Evolutionary conservation across 1,284 basidiomycete species (phyloP), one percentile per base, ranked within the genome.

Genomic region (Papiliotrema nemorosa): DNA sequence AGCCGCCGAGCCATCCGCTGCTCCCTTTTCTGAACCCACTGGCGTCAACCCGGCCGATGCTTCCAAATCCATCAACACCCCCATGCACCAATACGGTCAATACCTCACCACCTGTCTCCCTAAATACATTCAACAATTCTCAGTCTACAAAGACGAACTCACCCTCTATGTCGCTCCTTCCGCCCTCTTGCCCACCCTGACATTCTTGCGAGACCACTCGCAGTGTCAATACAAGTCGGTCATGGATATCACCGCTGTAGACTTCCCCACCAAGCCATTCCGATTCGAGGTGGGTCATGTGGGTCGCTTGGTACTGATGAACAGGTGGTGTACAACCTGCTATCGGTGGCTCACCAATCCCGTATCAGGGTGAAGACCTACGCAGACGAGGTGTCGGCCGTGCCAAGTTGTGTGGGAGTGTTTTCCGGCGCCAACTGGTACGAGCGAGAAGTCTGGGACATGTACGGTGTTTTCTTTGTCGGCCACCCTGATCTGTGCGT

Each of bases 331-430:
- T 99, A 99, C 78, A 88, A 98, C 78, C 78, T 99, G 58, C 79
- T 98, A 60, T 92, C 88, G 65, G 77, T 92, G 63, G 84, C 85
- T 27, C 78, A 80, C 72, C 78, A 80, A 60, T 77, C 78, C 24
- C 81, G 96, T 59, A 90, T 99, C 70, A 80, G 96, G 50, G 92
- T 99, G 63, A 99, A 98, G 82, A 97, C 96, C 0, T 97, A 96
- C 73, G 91, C 92, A 53, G 88, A 89, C 59, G 96, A 99, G 76
- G 85, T 88, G n/a, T 88, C 93, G 63, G 84, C 90, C 37, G 89
- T 98, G 9, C 96, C 94, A 0, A 94, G 88, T 64, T 84, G 82
- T 18, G 80, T 83, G 4, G 81, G 82, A 21, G 61, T 97, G 24
- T 99, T 87, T 79, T 81, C 84, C 52, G 90, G 92, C 46, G 94